phyloP scores from a whole-genome alignment of 345 rosid genomes.

The Nephelium lappaceum region DNA sequence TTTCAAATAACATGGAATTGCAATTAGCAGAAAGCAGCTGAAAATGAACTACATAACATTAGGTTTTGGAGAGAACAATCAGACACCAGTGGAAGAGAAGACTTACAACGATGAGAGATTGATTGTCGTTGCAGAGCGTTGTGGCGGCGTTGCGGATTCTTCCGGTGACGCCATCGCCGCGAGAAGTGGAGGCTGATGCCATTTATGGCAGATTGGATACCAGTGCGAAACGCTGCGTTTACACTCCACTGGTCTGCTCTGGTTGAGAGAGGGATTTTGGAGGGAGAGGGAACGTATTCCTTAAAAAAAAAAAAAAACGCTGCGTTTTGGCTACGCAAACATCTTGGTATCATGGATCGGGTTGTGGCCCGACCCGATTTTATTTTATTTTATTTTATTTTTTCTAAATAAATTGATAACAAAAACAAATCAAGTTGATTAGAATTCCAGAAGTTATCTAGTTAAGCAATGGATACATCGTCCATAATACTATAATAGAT shows the following conservation, averaged over 20 bases:
- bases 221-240: constrained; percentile 8
- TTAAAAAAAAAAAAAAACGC: too few relatives aligned
- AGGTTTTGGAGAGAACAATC: background rate
- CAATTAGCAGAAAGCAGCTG: background rate
- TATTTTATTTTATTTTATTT: too few relatives aligned
- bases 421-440: too few relatives aligned
- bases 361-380: too few relatives aligned
- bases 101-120: constrained; percentile 58
- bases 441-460: too few relatives aligned
- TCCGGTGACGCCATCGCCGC: constrained; percentile 43
- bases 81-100: background rate
- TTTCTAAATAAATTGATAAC: too few relatives aligned
- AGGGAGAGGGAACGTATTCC: background rate
- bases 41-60: background rate
- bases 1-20: background rate
- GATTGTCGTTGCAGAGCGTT: constrained; percentile 52
- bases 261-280: background rate
- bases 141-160: constrained; percentile 55
- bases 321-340: background rate
- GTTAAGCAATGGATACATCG: too few relatives aligned
- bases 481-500: too few relatives aligned
- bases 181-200: constrained; percentile 51
- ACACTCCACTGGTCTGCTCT: background rate
- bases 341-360: too few relatives aligned
- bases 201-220: constrained; percentile 10